Evolutionary conservation across 2,329 filamentous ascomycete species (phyloP).

Genomic region (Microsporum canis): DNA sequence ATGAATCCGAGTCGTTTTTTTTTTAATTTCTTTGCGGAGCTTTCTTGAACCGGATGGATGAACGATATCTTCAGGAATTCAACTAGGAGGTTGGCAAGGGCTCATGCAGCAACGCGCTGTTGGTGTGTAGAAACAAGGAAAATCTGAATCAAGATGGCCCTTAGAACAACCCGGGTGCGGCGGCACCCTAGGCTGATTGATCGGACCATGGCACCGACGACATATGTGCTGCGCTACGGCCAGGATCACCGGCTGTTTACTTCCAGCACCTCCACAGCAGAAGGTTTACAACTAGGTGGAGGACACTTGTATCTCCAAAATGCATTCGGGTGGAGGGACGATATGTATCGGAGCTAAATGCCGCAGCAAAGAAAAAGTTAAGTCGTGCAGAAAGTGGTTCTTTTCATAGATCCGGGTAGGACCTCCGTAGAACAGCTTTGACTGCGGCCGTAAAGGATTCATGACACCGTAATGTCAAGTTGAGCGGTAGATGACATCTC

Average conservation of each 20-base stretch:
- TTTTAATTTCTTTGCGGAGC: too few relatives aligned
- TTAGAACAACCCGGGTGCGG: not conserved
- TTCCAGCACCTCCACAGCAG: not conserved
- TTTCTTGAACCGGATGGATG: too few relatives aligned
- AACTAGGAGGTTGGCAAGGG: too few relatives aligned
- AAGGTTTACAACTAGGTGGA: not conserved
- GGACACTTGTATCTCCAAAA: not conserved
- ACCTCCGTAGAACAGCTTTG: too few relatives aligned
- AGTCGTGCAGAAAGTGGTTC: not conserved
- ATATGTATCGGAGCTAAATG: not conserved
- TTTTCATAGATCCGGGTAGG: not conserved
- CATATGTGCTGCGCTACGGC: not conserved
- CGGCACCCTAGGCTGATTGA: not conserved
- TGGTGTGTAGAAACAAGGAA: too few relatives aligned
- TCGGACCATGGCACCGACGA: not conserved
- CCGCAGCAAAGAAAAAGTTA: not conserved
- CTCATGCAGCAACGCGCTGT: too few relatives aligned
- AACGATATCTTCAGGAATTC: too few relatives aligned
- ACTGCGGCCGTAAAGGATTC: not conserved
- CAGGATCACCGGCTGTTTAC: not conserved
- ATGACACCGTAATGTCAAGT: not conserved
- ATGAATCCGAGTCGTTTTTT: too few relatives aligned
- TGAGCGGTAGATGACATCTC: conserved; percentile 16
- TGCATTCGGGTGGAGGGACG: not conserved
- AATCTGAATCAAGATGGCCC: too few relatives aligned